Evolutionary conservation across 345 rosid species (phyloP).

Genomic region (Iberis pinnata): DNA sequence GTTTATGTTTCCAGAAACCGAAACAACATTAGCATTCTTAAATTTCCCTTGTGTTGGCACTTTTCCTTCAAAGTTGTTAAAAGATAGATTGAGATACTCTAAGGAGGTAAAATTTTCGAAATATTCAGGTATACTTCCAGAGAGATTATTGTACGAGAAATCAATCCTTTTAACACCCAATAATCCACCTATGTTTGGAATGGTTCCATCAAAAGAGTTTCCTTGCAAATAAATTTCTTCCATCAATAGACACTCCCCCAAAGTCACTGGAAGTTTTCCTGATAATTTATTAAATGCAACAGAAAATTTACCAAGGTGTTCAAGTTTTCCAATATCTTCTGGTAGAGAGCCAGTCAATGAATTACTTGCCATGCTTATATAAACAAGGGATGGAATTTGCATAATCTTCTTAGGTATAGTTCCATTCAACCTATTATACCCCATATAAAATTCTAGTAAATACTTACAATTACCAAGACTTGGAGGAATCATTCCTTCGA

Average conservation of each 20-base stretch:
- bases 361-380: background rate
- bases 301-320: background rate
- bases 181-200: slow-evolving; percentile 7
- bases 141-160: slow-evolving; percentile 10
- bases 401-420: slow-evolving; percentile 19
- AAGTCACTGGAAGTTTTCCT: background rate
- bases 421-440: slow-evolving; percentile 13
- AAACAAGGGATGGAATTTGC: slow-evolving; percentile 21
- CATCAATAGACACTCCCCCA: slow-evolving; percentile 5
- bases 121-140: slow-evolving; percentile 15
- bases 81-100: slow-evolving; percentile 15
- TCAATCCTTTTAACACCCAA: background rate
- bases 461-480: background rate
- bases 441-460: background rate
- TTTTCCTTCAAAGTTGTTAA: slow-evolving; percentile 19
- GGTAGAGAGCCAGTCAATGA: slow-evolving; percentile 11
- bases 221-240: background rate
- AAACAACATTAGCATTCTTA: slow-evolving; percentile 10
- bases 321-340: background rate
- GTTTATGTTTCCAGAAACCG: slow-evolving; percentile 10
- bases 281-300: background rate
- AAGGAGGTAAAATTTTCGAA: background rate
- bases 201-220: slow-evolving; percentile 5
- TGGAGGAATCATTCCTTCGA: slow-evolving; percentile 12
- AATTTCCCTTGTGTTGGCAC: slow-evolving; percentile 25